Base-by-base conservation (phyloP, 2,329 filamentous ascomycete genomes). In the Colletotrichum lindemuthianum region DNA sequence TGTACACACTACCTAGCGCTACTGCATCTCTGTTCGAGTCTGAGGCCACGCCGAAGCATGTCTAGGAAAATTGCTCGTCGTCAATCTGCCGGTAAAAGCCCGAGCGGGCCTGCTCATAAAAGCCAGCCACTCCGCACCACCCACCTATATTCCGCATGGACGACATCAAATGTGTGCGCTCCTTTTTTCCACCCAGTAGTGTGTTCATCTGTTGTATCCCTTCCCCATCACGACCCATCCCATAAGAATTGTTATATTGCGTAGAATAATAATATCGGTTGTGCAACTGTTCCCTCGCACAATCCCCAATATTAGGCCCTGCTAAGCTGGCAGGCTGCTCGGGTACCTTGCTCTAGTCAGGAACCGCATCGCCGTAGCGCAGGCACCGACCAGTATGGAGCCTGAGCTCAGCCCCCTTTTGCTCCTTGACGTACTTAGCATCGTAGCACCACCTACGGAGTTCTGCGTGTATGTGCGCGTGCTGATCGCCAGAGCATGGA, bases 311-410 rank as follows among this genome's bases (percentile, higher is more conserved):
- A 64, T 45, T 13, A 60, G 43, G 50, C 50, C 16, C 49, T 49
- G 55, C 40, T 63, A 37, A 58, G 41, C 12, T 32, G 33, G 34
- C 51, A 39, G 36, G 60, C 45, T 45, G 44, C 48, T 43, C 58
- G 51, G 58, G 61, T 56, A 52, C 61, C 61, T 61, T 61, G 51
- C 58, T 40, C n/a, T 60, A 51, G 61, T 40, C 57, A 56, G 61
- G 44, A 50, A 61, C 34, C 39, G 53, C 43, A 13, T 58, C 45
- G 37, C 55, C 36, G n/a, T 33, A 16, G 39, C 59, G 45, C 39
- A 34, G 45, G 58, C 61, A 61, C 51, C 40, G 40, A 60, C 57
- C 50, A 55, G 24, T 57, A 49, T 43, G 39, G 39, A 51, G 50
- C 44, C 61, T 55, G 41, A 44, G 61, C 61, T 61, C 51, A 56